Base-by-base conservation (phyloP, 129 eudicot species). In the Calendula officinalis region DNA sequence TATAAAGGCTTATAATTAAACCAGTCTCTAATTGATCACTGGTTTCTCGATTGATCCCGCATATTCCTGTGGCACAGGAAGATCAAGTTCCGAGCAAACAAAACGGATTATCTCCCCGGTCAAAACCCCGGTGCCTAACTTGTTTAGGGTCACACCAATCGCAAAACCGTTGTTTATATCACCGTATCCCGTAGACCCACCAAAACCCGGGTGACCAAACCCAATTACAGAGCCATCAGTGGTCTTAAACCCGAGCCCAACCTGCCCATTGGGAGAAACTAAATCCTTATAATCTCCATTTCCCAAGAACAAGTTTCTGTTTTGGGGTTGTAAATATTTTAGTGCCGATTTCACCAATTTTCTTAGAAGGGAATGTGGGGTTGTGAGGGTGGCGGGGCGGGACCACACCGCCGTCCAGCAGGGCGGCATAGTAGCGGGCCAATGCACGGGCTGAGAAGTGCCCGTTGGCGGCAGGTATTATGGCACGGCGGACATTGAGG, bases 371-470 rank as follows among this genome's bases (percentile, higher is more conserved):
- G 52, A 82, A 88, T 59, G 71, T 72, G 56, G 94, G 96, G 39
- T 67, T 65, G 76, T 89, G 94, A 12, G 81, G 81, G 64, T 85
- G 88, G 34, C 51, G 81, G 13, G 84, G 77, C 8, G 89, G 95
- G 49, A 86, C 47, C 1, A 22, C 27, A 40, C 95, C 97, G 35
- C 70, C 67, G 17, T 86, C 97, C 22, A 77, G 87, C 4, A 90
- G 86, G 41, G 86, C 67, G 22, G 95, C 95, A 77, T 90, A 90
- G 72, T 83, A 90, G 67, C 97, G 88, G 8, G 95, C 95, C 22
- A 90, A 83, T 40, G 97, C 97, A 54, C 95, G 97, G 15, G 95
- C 97, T 3, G 97, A 86, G 82, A 87, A 82, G 46, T 90, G 95
- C 12, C 81, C 83, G 53, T 84, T 86, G 53, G 80, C 85, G 7